Base-by-base conservation (phyloP, 306 rosid species). In the Mucuna pruriens region DNA sequence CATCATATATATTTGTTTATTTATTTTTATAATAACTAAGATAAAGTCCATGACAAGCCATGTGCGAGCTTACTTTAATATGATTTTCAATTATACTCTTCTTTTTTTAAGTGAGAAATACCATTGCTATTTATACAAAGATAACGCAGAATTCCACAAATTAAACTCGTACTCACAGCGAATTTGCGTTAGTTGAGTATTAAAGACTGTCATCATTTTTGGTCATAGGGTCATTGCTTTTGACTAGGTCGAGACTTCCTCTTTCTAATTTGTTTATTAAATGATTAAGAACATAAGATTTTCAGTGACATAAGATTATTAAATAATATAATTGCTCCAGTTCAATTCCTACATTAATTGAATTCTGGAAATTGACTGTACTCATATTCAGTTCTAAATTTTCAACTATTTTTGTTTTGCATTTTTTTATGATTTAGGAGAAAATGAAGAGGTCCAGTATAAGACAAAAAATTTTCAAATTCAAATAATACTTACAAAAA, bases 141-240 rank as follows among this genome's bases (percentile, higher is more conserved):
- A 22, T 77, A 63, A 49, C 74, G n/a, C 42, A 61, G 44, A 66
- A 33, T 33, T 68, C 77, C 80, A 11, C 31, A 67, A 68, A n/a
- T n/a, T n/a, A n/a, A 58, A 67, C 29, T 74, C 58, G 80, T 44
- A 42, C 54, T 45, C 84, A 46, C 52, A 71, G 22, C 2, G 42
- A 52, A 81, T 65, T 15, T 31, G 52, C 62, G 20, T 19, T 20
- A 22, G 9, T 29, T 65, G 49, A 48, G 1, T 31, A 51, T 51
- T 39, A 54, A 74, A 33, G 54, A 64, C 7, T 44, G 40, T 70
- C 72, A 20, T 71, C 57, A 72, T 46, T 9, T 77, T 13, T 51
- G 48, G 44, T 58, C 49, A 72, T 36, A 20, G 7, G 16, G 54
- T 45, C 65, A 46, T 31, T 20, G 61, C 55, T 58, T 70, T 58